Evolutionary conservation across 73 alveolate genomes (phyloP), one percentile per base, ranked within the genome.

Genomic region (Blepharisma japonicum): DNA sequence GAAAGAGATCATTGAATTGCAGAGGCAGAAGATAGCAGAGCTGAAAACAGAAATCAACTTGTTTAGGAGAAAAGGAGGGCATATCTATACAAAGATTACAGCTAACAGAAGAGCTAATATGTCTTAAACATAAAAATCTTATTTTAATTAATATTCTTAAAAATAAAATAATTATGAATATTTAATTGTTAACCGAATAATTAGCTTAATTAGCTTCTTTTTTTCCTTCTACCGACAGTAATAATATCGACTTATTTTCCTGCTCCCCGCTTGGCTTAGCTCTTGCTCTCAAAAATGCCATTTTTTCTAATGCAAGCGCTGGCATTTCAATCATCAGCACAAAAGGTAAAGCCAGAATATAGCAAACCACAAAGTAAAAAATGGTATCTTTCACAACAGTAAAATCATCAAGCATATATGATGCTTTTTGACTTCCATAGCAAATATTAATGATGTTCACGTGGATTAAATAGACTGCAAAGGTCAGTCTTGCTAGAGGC

Each of bases 41-140:
- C 81, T 92, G 18, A 92, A 92, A 71, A 87, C 96, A 20, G 98
- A 92, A 55, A 92, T 92, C 54, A 91, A 90, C 71, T 81, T 87
- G 67, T 92, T 86, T 70, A 92, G 92, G 66, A 77, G 90, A 70
- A 92, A 92, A 79, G 98, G 98, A 67, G 98, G 98, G 7, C 98
- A 92, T 71, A 92, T 92, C 38, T 92, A 92, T 81, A 92, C 98
- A 6, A 92, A 84, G 74, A 93, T 92, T 71, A 90, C 96, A 6
- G 86, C 95, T 42, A 92, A 92, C 68, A 92, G 94, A 76, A 70
- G 92, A 61, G 88, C 80, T 47, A 70, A 47, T 47, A 45, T 45
- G 80, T 70, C 80, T 70, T 70, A 47, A 61, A 14, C 38, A 9
- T 25, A 61, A 21, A 14, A 61, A 21, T 61, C 23, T 53, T 53